A percentile compares a stretch with the other conserved stretches of the same genome.
These are phyloP conservation scores for Penicillium corylophilum DNA, from an alignment of 2,329 filamentous ascomycete genomes.

Conservation along the genomic window DNA sequence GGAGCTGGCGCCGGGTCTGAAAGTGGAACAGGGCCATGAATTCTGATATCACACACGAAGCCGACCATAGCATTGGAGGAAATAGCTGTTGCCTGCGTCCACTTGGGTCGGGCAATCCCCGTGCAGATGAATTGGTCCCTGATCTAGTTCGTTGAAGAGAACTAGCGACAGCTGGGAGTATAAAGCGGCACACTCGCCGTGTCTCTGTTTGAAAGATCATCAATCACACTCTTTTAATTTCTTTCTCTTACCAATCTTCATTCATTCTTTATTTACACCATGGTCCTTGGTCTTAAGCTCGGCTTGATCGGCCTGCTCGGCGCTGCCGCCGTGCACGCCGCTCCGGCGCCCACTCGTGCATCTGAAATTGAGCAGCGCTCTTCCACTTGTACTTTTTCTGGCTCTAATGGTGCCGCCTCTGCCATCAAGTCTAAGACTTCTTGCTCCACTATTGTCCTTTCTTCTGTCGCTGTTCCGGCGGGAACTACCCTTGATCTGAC, in stretches of 20 bases:
- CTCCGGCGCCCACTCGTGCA: background rate
- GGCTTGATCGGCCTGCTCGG: slow-evolving; percentile 5
- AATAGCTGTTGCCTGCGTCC: background rate
- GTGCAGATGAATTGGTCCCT: background rate
- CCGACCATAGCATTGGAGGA: background rate
- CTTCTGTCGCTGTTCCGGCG: slow-evolving; percentile 57
- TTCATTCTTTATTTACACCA: background rate
- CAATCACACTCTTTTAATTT: background rate
- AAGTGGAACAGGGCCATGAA: background rate
- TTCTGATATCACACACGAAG: background rate
- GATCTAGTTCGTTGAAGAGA: background rate
- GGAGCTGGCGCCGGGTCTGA: background rate
- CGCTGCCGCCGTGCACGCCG: slow-evolving; percentile 4
- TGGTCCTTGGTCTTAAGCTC: slow-evolving; percentile 8
- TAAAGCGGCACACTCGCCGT: background rate
- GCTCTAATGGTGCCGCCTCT: slow-evolving; percentile 17
- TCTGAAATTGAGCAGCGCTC: slow-evolving; percentile 6
- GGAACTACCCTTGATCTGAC: slow-evolving; percentile 61
- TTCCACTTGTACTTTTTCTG: slow-evolving; percentile 37
- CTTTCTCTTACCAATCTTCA: background rate
- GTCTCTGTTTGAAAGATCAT: background rate
- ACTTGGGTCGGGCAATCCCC: background rate
- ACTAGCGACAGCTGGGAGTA: background rate
- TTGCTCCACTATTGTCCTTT: slow-evolving; percentile 51
- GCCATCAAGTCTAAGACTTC: slow-evolving; percentile 30